Evolutionary conservation across 2,329 filamentous ascomycete species (phyloP).

Genomic region (Atkinsonella texensis): DNA sequence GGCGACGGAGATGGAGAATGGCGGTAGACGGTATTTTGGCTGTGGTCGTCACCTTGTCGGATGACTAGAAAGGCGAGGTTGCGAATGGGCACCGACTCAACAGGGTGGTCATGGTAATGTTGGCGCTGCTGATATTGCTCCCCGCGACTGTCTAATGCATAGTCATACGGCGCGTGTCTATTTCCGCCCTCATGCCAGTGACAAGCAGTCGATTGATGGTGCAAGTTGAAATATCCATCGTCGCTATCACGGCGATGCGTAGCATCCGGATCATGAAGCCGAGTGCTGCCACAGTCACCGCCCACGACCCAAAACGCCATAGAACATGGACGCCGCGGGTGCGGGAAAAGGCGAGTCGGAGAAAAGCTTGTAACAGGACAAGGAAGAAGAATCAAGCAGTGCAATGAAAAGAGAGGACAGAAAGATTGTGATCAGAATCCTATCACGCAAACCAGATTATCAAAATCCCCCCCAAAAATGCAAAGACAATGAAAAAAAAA

Average conservation of each 20-base stretch:
- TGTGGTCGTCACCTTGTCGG: conserved; percentile 18
- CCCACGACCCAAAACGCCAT: conserved; percentile 29
- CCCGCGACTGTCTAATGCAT: neutral
- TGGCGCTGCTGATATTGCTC: neutral
- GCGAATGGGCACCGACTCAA: conserved; percentile 18
- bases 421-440: too few relatives aligned
- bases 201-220: neutral
- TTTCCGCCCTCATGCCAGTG: neutral
- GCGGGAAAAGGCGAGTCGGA: neutral
- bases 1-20: conserved; percentile 11
- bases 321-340: conserved; percentile 17
- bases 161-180: neutral
- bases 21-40: conserved; percentile 8
- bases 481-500: neutral
- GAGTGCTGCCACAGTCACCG: conserved; percentile 14
- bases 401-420: neutral
- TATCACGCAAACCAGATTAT: too few relatives aligned
- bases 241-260: neutral
- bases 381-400: neutral
- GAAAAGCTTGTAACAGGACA: neutral
- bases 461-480: neutral
- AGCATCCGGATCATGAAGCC: conserved; percentile 14
- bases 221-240: neutral
- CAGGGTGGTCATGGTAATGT: neutral
- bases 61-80: conserved; percentile 27